Base-by-base conservation (phyloP, 1,284 basidiomycete genomes). In the Phlebopus sp. region DNA sequence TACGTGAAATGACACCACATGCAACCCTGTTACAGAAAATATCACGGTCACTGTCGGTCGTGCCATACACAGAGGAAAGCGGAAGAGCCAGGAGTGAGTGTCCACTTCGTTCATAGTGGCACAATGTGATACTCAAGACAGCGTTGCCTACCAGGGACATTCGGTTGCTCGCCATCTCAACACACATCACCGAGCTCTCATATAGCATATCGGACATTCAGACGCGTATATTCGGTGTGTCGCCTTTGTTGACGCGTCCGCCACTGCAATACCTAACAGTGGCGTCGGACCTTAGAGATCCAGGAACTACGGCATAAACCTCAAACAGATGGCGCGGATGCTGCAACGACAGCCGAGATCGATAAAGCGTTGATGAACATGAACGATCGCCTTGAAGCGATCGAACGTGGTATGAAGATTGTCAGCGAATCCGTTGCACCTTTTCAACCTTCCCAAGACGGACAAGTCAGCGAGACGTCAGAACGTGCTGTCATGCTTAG, bases 131-230 rank as follows among this genome's bases (percentile, higher is more conserved):
- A 54, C 58, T 63, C 6, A 63, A 55, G 53, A 66, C 48, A 37
- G 59, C 47, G 5, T 44, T 64, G 43, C 64, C 58, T 41, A 48
- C 47, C 67, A 88, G 84, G 47, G 84, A 90, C 61, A 72, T 91
- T 37, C 84, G 79, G 43, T 63, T 88, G 37, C 70, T 91, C 31
- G 86, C 87, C 31, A 73, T 87, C 56, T 89, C 86, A n/a, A 86
- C 86, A 1, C 84, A 84, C 59, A 87, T 91, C 59, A 90, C 88
- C 11, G 88, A 91, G 63, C 75, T 90, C 36, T 86, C 85, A 4
- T 91, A 88, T 62, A 79, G 78, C 56, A 84, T 91, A 53, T 89
- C 87, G 23, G 89, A 91, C 65, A 88, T 91, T 34, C 87, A 91
- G 66, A 89, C 89, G 47, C 84, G 88, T 60, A 90, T 91, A 63